Evolutionary conservation across 1,284 basidiomycete species (phyloP), one percentile per base, ranked within the genome.

Genomic region (Rhodotorula sp.): DNA sequence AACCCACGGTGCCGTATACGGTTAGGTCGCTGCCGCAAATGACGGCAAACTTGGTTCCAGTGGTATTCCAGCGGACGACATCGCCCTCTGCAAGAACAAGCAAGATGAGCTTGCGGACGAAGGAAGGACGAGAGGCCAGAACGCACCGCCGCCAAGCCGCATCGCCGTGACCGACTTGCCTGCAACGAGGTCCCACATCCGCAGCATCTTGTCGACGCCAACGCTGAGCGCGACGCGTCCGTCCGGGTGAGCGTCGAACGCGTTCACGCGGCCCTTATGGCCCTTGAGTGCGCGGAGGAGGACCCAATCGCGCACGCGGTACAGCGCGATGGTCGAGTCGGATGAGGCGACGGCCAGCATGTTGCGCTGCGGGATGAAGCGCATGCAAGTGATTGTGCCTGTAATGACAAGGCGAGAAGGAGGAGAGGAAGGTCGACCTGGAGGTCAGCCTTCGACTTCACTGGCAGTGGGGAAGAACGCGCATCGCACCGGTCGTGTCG

Each of bases 161-260:
- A 90, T 90, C 79, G 92, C 94, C 8, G 92, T 92, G 22, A 89
- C 88, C 4, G 92, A 92, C 80, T 91, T 90, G 2, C 94, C 96
- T 59, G 94, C 86, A 91, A 97, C 97, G 37, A 99, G 84, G 84
- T 99, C 96, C 96, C 96, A 99, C 94, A 98, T 96, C 62, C 94
- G 87, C 70, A 98, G 81, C 15, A 91, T 93, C 72, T 88, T 85
- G 80, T 99, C 96, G 78, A 90, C 90, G 21, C 96, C 96, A 0
- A 97, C 94, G 74, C 89, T 92, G 41, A 99, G 82, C 0, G 91
- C 95, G 27, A 97, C 87, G 78, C 97, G 91, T 5, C 94, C 92
- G 0, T 91, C 91, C 0, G 94, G 94, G 80, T 99, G 96, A 0
- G 97, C 89, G 21, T 92, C 90, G 51, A 97, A 88, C 61, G 87